Percentiles rank a stretch among this genome's conserved stretches.
Evolutionary conservation across 2,329 filamentous ascomycete genomes (phyloP).

Genomic region (Coniochaeta hoffmannii): DNA sequence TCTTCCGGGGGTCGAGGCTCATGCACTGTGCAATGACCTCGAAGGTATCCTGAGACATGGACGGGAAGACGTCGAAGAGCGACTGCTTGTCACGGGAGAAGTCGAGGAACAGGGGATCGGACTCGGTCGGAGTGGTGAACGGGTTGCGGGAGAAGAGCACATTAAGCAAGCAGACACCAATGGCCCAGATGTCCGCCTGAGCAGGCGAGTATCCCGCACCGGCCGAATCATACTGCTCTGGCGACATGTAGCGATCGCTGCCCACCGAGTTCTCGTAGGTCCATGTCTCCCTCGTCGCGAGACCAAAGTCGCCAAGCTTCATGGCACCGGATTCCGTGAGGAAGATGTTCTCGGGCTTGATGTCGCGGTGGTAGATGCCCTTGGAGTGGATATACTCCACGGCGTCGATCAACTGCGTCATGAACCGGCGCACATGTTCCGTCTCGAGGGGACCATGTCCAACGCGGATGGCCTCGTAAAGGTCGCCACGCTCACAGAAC

Average conservation of each 20-base stretch:
- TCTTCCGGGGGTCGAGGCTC: constrained; percentile 83
- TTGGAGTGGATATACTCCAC: constrained; percentile 86
- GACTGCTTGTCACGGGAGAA: constrained; percentile 91
- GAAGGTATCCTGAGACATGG: constrained; percentile 97
- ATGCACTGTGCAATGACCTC: constrained; percentile 88
- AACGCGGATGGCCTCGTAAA: constrained; percentile 93
- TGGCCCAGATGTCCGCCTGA: constrained; percentile 92
- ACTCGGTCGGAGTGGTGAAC: constrained; percentile 81
- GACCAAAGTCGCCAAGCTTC: constrained; percentile 95
- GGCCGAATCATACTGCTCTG: constrained; percentile 90
- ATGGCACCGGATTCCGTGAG: constrained; percentile 76
- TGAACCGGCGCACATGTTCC: constrained; percentile 93
- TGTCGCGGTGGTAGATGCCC: constrained; percentile 92
- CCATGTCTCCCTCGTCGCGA: constrained; percentile 85
- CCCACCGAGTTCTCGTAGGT: constrained; percentile 90
- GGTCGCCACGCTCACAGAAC: constrained; percentile 88
- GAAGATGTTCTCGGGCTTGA: constrained; percentile 99
- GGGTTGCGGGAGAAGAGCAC: constrained; percentile 95
- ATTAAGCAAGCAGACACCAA: constrained; percentile 94
- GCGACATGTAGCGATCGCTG: constrained; percentile 98
- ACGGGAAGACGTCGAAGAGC: constrained; percentile 95
- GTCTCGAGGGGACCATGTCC: constrained; percentile 86
- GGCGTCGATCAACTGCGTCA: constrained; percentile 87
- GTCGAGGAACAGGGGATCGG: constrained; percentile 89
- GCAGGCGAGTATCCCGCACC: constrained; percentile 85